These are phyloP conservation scores for Leccinum incarnatum DNA, from an alignment of 768 basidiomycete species.

Conservation along the genomic window DNA sequence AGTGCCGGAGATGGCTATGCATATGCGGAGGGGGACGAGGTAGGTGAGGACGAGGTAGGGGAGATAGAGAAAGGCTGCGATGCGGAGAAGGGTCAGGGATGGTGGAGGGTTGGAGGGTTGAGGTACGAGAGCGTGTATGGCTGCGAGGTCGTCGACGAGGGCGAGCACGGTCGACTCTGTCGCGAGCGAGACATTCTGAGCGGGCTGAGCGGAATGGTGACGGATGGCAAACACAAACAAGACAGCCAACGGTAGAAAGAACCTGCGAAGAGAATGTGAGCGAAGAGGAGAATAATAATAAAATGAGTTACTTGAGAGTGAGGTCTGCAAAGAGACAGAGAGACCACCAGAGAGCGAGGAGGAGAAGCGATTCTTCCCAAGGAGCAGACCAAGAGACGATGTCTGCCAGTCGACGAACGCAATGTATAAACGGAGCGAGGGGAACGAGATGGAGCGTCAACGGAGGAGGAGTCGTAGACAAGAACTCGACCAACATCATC, in stretches of 20 bases:
- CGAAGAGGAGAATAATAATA: too few relatives aligned
- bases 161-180: constrained; percentile 56
- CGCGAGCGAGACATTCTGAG: constrained; percentile 30
- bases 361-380: constrained; percentile 64
- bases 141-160: constrained; percentile 62
- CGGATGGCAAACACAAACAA: constrained; percentile 38
- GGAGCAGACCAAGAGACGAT: constrained; percentile 54
- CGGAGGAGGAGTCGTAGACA: constrained; percentile 58
- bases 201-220: constrained; percentile 16
- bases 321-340: constrained; percentile 59
- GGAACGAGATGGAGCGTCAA: constrained; percentile 59
- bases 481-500: constrained; percentile 41
- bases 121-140: constrained; percentile 60
- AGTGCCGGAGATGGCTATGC: constrained; percentile 59
- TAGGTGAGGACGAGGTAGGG: constrained; percentile 68
- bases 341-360: constrained; percentile 75
- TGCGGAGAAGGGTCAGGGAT: constrained; percentile 47
- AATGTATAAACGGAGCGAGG: constrained; percentile 54
- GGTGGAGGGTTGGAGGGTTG: constrained; percentile 29
- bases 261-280: constrained; percentile 37
- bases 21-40: constrained; percentile 58
- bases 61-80: constrained; percentile 52
- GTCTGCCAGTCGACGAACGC: constrained; percentile 42
- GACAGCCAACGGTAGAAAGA: constrained; percentile 54
- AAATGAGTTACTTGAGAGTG: constrained; percentile 39